phyloP scores from a whole-genome alignment of 257 asterid genomes.

The Scutellaria minor region DNA sequence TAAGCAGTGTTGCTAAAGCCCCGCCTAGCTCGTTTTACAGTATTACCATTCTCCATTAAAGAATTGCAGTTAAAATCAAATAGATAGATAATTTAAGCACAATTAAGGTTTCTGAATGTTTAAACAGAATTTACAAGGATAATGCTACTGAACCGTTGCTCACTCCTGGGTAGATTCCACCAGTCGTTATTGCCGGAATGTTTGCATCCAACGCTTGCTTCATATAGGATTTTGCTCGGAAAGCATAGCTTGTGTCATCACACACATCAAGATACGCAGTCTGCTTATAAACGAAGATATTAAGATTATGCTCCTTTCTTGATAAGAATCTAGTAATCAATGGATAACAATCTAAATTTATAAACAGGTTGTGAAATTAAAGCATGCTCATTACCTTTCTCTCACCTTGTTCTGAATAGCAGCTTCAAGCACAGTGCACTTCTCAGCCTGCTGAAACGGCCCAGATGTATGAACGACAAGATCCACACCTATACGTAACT shows the following conservation, averaged over 20 bases:
- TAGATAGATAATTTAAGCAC: background rate
- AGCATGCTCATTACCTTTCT: slow-evolving; percentile 59
- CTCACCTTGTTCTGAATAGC: slow-evolving; percentile 98
- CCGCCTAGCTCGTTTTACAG: too few species aligned
- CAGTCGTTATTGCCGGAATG: slow-evolving; percentile 88
- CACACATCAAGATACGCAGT: slow-evolving; percentile 93
- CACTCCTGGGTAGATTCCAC: slow-evolving; percentile 99
- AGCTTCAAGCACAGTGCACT: slow-evolving; percentile 84
- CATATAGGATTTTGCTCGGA: slow-evolving; percentile 83
- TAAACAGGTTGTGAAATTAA: slow-evolving; percentile 19
- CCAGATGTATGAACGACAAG: slow-evolving; percentile 94
- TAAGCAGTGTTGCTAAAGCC: too few species aligned
- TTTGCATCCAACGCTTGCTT: slow-evolving; percentile 68
- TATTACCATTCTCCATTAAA: too few species aligned
- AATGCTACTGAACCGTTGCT: slow-evolving; percentile 77
- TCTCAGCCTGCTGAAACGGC: slow-evolving; percentile 88
- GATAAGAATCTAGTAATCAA: slow-evolving; percentile 7
- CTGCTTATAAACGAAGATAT: slow-evolving; percentile 47
- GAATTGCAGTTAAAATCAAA: background rate
- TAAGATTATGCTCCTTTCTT: background rate
- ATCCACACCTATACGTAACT: slow-evolving; percentile 71
- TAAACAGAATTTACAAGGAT: slow-evolving; percentile 40
- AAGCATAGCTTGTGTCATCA: slow-evolving; percentile 82
- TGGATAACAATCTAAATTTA: background rate
- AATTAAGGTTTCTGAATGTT: slow-evolving; percentile 23